Evolutionary conservation across 2,329 filamentous ascomycete genomes (phyloP).

Genomic region (Biscogniauxia marginata): DNA sequence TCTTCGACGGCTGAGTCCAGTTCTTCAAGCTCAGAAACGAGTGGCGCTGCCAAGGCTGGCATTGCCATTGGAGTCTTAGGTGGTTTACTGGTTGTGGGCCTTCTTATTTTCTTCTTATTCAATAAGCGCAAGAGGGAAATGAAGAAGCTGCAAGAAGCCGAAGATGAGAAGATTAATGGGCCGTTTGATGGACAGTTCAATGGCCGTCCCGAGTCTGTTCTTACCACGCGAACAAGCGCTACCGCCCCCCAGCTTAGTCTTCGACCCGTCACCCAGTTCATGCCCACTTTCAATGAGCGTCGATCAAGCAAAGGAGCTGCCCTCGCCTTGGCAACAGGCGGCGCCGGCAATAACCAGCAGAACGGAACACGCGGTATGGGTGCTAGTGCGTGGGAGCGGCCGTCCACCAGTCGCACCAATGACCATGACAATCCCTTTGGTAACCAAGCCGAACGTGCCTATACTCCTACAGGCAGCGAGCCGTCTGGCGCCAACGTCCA

Average conservation of each 20-base stretch:
- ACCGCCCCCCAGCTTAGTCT: constrained; percentile 79
- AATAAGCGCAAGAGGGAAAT: constrained; percentile 68
- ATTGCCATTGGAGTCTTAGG: constrained; percentile 79
- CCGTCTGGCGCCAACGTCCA: constrained; percentile 24
- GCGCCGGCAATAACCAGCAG: constrained; percentile 25
- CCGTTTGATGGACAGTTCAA: constrained; percentile 41
- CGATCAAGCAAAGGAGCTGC: constrained; percentile 49
- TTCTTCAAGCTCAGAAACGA: constrained; percentile 20
- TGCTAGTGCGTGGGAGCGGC: constrained; percentile 48
- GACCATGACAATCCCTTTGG: constrained; percentile 71
- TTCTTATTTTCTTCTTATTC: constrained; percentile 70
- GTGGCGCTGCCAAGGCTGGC: constrained; percentile 65
- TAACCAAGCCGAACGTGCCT: constrained; percentile 49
- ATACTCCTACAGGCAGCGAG: constrained; percentile 42
- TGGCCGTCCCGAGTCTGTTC: constrained; percentile 34
- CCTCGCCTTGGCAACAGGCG: constrained; percentile 34
- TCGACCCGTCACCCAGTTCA: constrained; percentile 80
- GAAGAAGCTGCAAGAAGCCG: constrained; percentile 46
- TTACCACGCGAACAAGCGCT: constrained; percentile 44
- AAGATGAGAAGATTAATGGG: constrained; percentile 75
- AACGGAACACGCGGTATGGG: constrained; percentile 32
- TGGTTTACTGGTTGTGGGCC: constrained; percentile 62
- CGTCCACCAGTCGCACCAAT: constrained; percentile 42
- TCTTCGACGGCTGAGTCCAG: constrained; percentile 22
- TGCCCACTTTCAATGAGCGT: constrained; percentile 63